Percentiles rank a stretch among this genome's conserved stretches.
Evolutionary conservation across 108 stramenopile genomes (phyloP).

Genomic region (Cyclotella choctawhatcheeana): DNA sequence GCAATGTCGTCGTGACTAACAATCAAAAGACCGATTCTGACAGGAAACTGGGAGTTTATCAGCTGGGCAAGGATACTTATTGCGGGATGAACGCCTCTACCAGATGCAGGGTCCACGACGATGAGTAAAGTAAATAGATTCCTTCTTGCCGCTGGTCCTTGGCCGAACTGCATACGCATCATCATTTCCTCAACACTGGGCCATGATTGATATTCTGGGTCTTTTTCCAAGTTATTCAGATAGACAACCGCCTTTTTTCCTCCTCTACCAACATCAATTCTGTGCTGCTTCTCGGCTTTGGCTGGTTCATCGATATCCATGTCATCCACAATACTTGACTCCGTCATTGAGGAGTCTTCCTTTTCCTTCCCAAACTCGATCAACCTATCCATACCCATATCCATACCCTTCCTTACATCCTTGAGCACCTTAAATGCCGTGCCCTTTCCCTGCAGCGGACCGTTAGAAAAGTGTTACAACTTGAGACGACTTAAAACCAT

Average conservation of each 20-base stretch:
- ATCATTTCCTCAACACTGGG: slow-evolving; percentile 70
- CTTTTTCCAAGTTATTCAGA: slow-evolving; percentile 85
- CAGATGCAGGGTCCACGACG: slow-evolving; percentile 64
- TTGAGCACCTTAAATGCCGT: slow-evolving; percentile 46
- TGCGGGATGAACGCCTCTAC: slow-evolving; percentile 30
- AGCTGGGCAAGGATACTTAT: slow-evolving; percentile 60
- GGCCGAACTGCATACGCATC: slow-evolving; percentile 74
- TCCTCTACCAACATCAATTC: slow-evolving; percentile 85
- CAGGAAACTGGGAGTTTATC: slow-evolving; percentile 63
- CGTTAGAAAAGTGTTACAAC: too few relatives aligned
- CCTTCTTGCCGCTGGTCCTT: slow-evolving; percentile 72
- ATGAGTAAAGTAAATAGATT: slow-evolving; percentile 82
- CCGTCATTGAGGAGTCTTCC: slow-evolving; percentile 3
- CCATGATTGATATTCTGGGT: slow-evolving; percentile 66
- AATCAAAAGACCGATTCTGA: slow-evolving; percentile 68
- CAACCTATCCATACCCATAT: slow-evolving; percentile 53
- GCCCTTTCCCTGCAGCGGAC: neutral
- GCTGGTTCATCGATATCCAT: slow-evolving; percentile 25
- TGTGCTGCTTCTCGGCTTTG: slow-evolving; percentile 33
- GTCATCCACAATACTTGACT: slow-evolving; percentile 13
- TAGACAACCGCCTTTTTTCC: slow-evolving; percentile 74
- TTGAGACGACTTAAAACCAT: too few relatives aligned
- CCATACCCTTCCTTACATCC: slow-evolving; percentile 60
- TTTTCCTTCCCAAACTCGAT: slow-evolving; percentile 31
- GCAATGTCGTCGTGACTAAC: slow-evolving; percentile 61